phyloP scores from a whole-genome alignment of 768 basidiomycete genomes.

The Psilocybe cubensis region DNA sequence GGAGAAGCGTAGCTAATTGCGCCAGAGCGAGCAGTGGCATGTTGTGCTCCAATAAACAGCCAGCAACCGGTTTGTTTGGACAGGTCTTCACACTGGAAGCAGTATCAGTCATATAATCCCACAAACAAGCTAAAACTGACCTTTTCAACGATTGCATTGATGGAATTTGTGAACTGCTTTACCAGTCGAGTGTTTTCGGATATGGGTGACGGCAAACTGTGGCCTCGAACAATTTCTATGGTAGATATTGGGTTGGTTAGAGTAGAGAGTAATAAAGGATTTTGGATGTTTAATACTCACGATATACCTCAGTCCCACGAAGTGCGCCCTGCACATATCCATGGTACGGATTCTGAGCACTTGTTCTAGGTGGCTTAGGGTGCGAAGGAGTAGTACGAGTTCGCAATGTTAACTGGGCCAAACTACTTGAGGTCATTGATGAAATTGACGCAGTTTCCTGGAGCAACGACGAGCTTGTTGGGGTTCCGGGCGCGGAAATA shows the following conservation, averaged over 20 bases:
- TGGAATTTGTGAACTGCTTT: not conserved
- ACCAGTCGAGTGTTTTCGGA: not conserved
- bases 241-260: not conserved
- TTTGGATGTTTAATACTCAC: not conserved
- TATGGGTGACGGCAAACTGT: not conserved
- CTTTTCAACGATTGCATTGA: not conserved
- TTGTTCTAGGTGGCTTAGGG: not conserved
- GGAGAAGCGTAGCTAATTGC: slow-evolving; percentile 15
- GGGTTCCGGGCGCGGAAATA: too few relatives aligned
- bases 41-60: slow-evolving; percentile 18
- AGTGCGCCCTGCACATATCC: not conserved
- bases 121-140: not conserved
- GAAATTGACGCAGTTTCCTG: too few relatives aligned
- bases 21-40: slow-evolving; percentile 4
- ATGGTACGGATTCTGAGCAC: not conserved
- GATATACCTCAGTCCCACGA: not conserved
- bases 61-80: slow-evolving; percentile 13
- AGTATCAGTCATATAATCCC: not conserved
- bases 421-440: not conserved
- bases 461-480: too few relatives aligned
- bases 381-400: not conserved
- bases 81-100: slow-evolving; percentile 12
- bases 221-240: not conserved
- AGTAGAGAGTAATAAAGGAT: not conserved
- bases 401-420: not conserved